Conservation (phyloP, 78 protist species). For the Dictyostelium firmibasis region DNA sequence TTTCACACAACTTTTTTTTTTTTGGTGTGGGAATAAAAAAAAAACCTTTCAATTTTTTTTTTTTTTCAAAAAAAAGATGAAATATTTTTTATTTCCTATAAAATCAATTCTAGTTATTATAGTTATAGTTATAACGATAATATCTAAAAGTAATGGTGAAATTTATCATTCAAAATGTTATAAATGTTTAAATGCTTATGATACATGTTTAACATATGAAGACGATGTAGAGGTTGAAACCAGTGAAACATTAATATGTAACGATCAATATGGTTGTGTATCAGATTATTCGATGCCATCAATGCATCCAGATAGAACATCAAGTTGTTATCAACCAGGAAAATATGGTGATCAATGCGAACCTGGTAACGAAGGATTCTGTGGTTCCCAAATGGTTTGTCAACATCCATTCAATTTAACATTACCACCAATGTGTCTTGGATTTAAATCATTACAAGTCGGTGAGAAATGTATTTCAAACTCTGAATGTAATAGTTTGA, state of each 20-base stretch:
- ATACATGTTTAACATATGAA: background rate
- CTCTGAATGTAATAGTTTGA: background rate
- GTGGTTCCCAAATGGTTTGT: background rate
- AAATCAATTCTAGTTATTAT: no score
- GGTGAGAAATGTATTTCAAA: background rate
- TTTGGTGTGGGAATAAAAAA: no score
- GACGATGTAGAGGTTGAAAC: background rate
- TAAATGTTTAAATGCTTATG: background rate
- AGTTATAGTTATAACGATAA: no score
- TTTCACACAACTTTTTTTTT: no score
- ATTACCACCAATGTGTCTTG: background rate
- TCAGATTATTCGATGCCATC: background rate
- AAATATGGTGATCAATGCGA: background rate
- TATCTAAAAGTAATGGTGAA: no score
- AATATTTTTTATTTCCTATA: no score
- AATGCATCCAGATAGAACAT: slow-evolving; percentile 1
- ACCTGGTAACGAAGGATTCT: background rate
- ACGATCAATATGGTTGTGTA: background rate
- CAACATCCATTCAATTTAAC: background rate
- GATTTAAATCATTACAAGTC: background rate
- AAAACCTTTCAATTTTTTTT: no score
- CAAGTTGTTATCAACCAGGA: background rate
- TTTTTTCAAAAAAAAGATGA: no score
- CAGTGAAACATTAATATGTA: background rate
- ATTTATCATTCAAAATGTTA: background rate